Evolutionary conservation across 2,329 filamentous ascomycete species (phyloP), one percentile per base, ranked within the genome.

Genomic region (Exophiala calicioides): DNA sequence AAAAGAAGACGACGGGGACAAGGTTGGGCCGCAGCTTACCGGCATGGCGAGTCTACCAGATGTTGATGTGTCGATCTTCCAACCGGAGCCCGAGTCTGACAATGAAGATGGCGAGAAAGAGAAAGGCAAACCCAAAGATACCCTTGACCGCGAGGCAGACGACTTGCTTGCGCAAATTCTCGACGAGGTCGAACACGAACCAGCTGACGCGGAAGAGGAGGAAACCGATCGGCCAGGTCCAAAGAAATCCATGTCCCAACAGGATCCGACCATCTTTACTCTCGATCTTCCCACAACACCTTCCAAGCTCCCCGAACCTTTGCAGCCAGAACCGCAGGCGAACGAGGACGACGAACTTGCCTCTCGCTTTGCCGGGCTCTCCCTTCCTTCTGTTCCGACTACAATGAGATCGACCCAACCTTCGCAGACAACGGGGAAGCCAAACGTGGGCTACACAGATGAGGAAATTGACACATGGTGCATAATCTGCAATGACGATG

Each of bases 401-500:
- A 52, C 44, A 16, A 44, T 51, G 20, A 40, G 40, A 36, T 26
- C 33, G 3, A 38, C 45, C 16, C 53, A 48, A 13, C 3, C 41
- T 21, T 13, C 44, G 37, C 47, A 65, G 63, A 37, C 45, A 64
- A 1, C 62, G 63, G 34, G 61, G 64, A 5, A 70, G 59, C 37
- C 37, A 67, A 31, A 69, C 7, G 35, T 29, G 67, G 36, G 71
- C 10, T 68, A 47, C 61, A 80, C 82, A 0, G 84, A 90, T 58
- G 83, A 85, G 24, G 86, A 91, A 58, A 76, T 84, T 52, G 81
- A 84, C 31, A 80, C 77, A 1, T 94, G 88, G 87, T 94, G 89
- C 64, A 79, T 84, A 23, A 89, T 93, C 7, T 95, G 89, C 62
- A 81, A 85, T 35, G 86, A 89, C 48, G 86, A 93, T 60, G 88